phyloP scores from a whole-genome alignment of 805 yeast species.

The Candida silvicultrix region DNA sequence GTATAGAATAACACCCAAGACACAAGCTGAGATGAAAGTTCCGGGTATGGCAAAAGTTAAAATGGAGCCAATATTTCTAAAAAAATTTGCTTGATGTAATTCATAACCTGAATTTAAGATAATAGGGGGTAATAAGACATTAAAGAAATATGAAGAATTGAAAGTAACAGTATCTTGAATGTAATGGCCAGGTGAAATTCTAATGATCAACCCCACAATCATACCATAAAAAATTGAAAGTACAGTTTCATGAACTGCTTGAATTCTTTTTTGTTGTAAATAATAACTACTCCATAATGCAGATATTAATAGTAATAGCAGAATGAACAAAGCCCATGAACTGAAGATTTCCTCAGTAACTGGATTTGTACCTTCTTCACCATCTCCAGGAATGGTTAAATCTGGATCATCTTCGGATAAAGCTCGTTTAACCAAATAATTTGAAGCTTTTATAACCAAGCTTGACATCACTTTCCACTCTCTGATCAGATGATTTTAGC shows the following conservation, averaged over 20 bases:
- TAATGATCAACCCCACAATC: conserved; percentile 87
- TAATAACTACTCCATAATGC: conserved; percentile 96
- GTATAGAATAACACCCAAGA: conserved; percentile 80
- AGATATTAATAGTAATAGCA: conserved; percentile 70
- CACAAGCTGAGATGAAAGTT: conserved; percentile 86
- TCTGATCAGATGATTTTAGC: no score
- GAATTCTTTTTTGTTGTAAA: conserved; percentile 83
- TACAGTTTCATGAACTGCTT: conserved; percentile 97
- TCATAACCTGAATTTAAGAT: conserved; percentile 96
- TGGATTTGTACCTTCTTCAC: conserved; percentile 66
- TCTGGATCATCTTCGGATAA: conserved; percentile 28
- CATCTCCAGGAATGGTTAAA: conserved; percentile 36
- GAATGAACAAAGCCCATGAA: conserved; percentile 93
- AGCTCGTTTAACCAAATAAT: conserved; percentile 20
- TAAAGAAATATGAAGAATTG: conserved; percentile 91
- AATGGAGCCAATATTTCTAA: conserved; percentile 85
- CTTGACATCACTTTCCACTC: conserved; percentile 14
- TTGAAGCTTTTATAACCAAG: conserved; percentile 15
- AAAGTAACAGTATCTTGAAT: conserved; percentile 96
- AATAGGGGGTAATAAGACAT: conserved; percentile 90
- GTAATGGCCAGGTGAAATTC: conserved; percentile 92
- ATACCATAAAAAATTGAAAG: conserved; percentile 93
- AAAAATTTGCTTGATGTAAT: conserved; percentile 91
- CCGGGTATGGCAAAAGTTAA: conserved; percentile 96
- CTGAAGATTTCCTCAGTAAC: conserved; percentile 92